Percentiles rank a stretch among this genome's conserved stretches.
Evolutionary conservation across 345 rosid species (phyloP).

Genomic region (Raphanus sativus): DNA sequence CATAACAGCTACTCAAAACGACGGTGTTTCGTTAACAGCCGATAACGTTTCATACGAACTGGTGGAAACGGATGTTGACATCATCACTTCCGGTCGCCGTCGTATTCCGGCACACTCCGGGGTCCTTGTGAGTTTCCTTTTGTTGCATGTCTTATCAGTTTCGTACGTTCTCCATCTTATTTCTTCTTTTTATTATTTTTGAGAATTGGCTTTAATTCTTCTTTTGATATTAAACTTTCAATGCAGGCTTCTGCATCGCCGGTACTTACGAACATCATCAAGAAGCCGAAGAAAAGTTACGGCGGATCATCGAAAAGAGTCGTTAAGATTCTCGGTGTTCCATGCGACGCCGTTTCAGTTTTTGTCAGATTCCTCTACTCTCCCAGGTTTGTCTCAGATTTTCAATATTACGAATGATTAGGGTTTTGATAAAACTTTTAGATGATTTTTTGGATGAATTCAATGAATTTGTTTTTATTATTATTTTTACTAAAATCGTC

Average conservation of each 20-base stretch:
- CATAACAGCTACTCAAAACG: not conserved
- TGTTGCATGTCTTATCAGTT: not conserved
- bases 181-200: not conserved
- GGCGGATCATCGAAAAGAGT: slow-evolving; percentile 50
- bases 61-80: slow-evolving; percentile 56
- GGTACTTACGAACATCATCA: slow-evolving; percentile 58
- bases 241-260: slow-evolving; percentile 66
- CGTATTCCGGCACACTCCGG: slow-evolving; percentile 69
- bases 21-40: not conserved
- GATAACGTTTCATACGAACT: slow-evolving; percentile 25
- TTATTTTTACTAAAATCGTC: not conserved
- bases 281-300: slow-evolving; percentile 46
- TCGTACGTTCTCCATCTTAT: not conserved
- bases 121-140: slow-evolving; percentile 48
- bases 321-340: slow-evolving; percentile 79
- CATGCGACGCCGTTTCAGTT: slow-evolving; percentile 69
- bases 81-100: slow-evolving; percentile 67
- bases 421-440: not conserved
- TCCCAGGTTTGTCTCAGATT: slow-evolving; percentile 48
- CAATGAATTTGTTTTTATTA: not conserved
- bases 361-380: slow-evolving; percentile 67
- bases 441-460: not conserved
- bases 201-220: not conserved
- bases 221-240: not conserved
- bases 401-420: not conserved